Evolutionary conservation across 2,329 filamentous ascomycete species (phyloP).

Genomic region (Cylindrodendrum hubeiense): DNA sequence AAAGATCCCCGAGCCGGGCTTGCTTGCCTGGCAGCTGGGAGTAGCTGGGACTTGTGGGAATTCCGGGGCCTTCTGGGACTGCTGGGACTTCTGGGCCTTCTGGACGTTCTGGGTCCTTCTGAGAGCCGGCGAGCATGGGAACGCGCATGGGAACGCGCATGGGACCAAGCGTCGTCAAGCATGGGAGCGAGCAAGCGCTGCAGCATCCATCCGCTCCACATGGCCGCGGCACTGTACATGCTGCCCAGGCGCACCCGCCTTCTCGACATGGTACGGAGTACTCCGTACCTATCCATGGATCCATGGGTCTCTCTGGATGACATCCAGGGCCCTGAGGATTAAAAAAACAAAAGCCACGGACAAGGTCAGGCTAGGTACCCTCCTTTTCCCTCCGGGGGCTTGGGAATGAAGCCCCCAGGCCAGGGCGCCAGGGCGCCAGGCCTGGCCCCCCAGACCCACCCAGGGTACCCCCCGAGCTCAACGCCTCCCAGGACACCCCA

Average conservation of each 20-base stretch:
- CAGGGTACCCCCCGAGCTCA: not conserved
- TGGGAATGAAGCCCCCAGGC: constrained; percentile 34
- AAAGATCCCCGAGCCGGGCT: constrained; percentile 21
- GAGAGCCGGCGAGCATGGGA: not conserved
- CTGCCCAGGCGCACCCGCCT: not conserved
- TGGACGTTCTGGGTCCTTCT: not conserved
- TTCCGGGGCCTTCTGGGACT: not conserved
- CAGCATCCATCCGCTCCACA: not conserved
- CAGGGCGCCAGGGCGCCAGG: constrained; percentile 22
- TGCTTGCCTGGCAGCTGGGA: constrained; percentile 10
- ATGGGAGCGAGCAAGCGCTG: constrained; percentile 5
- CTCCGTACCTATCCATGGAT: not conserved
- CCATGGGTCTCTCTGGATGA: constrained; percentile 22
- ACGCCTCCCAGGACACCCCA: constrained; percentile 7
- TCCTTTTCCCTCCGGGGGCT: constrained; percentile 10
- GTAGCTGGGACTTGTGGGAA: not conserved
- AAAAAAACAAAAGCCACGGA: constrained; percentile 33
- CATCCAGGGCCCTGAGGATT: constrained; percentile 34
- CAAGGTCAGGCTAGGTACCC: constrained; percentile 39
- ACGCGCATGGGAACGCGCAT: not conserved
- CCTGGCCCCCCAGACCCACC: constrained; percentile 7
- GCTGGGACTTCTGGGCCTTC: not conserved
- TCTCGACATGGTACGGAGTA: not conserved
- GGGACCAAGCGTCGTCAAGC: constrained; percentile 5
- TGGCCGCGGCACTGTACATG: not conserved